These are phyloP conservation scores for Fonsecaea nubica DNA, from an alignment of 2,329 filamentous ascomycete species.

Conservation along the genomic window DNA sequence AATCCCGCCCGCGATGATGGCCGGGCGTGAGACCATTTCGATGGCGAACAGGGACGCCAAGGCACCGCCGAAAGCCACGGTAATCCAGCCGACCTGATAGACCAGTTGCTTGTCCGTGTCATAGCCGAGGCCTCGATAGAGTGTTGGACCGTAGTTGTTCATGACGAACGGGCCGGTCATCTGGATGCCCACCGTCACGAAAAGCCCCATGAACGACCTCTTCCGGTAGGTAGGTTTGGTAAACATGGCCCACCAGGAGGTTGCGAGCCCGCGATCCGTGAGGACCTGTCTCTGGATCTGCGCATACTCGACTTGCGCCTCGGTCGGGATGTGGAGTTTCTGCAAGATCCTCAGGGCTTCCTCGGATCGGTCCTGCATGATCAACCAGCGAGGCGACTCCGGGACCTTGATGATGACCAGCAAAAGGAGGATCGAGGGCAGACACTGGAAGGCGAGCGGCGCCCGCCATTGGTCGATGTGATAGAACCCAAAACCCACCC, in stretches of 20 bases:
- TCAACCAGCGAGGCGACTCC: slow-evolving; percentile 25
- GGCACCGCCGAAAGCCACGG: slow-evolving; percentile 12
- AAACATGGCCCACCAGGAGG: slow-evolving; percentile 21
- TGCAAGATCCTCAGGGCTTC: slow-evolving; percentile 17
- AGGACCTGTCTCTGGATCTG: slow-evolving; percentile 24
- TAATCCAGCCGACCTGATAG: slow-evolving; percentile 25
- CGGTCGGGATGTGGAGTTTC: slow-evolving; percentile 19
- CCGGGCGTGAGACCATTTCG: slow-evolving; percentile 35
- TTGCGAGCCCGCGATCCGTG: slow-evolving; percentile 14
- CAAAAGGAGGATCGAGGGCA: slow-evolving; percentile 10
- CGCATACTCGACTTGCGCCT: slow-evolving; percentile 20
- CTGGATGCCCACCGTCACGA: slow-evolving; percentile 13
- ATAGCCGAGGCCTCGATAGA: slow-evolving; percentile 24
- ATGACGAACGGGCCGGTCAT: slow-evolving; percentile 16
- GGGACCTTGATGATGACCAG: slow-evolving; percentile 18
- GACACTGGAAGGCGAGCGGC: slow-evolving; percentile 11
- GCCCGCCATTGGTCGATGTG: slow-evolving; percentile 13
- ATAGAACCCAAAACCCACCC: slow-evolving; percentile 14
- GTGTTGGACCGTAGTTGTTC: slow-evolving; percentile 26
- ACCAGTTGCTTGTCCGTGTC: slow-evolving; percentile 21
- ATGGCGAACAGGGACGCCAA: slow-evolving; percentile 13
- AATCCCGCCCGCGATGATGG: slow-evolving; percentile 38
- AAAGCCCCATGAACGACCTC: slow-evolving; percentile 15
- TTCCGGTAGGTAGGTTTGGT: slow-evolving; percentile 27
- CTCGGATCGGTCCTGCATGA: slow-evolving; percentile 14